Conservation (phyloP, 2,329 filamentous ascomycete genomes). For the Trichoderma citrinoviride region DNA sequence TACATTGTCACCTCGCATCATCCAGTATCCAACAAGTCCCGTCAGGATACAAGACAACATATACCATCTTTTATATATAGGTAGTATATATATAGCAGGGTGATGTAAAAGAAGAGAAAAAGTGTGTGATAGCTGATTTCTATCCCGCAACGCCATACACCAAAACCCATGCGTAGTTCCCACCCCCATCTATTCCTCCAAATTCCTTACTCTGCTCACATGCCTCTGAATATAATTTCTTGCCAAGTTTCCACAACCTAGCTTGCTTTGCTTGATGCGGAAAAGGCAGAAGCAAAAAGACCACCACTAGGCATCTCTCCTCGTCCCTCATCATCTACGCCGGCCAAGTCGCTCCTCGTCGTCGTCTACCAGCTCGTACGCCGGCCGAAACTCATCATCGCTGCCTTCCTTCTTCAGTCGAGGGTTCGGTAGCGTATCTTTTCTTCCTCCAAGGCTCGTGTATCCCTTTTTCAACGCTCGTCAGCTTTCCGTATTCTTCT, state of each 20-base stretch:
- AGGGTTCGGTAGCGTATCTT: conserved; percentile 88
- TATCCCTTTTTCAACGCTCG: conserved; percentile 56
- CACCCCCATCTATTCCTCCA: neutral
- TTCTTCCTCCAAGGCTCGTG: conserved; percentile 85
- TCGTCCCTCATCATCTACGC: conserved; percentile 38
- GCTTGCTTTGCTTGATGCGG: neutral
- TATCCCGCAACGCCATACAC: conserved; percentile 10
- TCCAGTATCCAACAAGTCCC: too few relatives aligned
- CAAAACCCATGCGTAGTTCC: neutral
- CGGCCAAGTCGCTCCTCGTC: conserved; percentile 76
- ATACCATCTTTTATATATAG: too few relatives aligned
- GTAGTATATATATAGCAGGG: too few relatives aligned
- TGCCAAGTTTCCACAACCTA: neutral
- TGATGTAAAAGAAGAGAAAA: too few relatives aligned
- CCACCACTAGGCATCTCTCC: neutral
- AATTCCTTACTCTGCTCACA: neutral
- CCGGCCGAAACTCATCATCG: conserved; percentile 59
- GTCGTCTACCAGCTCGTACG: conserved; percentile 73
- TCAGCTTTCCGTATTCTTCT: neutral
- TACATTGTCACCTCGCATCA: too few relatives aligned
- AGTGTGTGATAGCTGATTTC: neutral
- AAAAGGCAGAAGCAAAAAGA: neutral
- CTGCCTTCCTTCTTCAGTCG: conserved; percentile 50
- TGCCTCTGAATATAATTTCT: neutral
- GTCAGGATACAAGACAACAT: too few relatives aligned